Conservation (phyloP, 1,284 basidiomycete genomes). For the Puccinia hordei region DNA sequence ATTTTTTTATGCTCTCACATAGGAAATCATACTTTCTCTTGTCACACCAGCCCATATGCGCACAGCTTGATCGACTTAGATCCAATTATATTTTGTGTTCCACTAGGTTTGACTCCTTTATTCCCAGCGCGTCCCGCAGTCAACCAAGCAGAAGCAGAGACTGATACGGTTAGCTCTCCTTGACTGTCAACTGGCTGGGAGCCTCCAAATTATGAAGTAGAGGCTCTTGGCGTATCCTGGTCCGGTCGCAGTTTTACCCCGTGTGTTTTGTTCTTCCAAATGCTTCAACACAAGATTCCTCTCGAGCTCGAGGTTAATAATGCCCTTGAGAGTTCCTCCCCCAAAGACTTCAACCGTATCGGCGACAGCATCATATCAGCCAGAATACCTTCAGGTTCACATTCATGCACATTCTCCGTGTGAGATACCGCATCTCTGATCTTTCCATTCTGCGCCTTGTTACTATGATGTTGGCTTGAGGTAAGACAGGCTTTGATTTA, state of each 20-base stretch:
- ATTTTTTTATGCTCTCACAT: not conserved
- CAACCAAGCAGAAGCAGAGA: not conserved
- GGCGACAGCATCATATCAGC: not conserved
- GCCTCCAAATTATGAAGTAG: not conserved
- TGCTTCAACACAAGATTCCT: not conserved
- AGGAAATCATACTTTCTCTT: not conserved
- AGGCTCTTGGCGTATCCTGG: not conserved
- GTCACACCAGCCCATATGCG: not conserved
- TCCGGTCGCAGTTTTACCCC: not conserved
- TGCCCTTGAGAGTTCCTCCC: not conserved
- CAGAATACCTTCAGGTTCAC: not conserved
- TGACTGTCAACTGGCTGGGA: too few species aligned
- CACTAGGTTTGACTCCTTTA: slow-evolving; percentile 4
- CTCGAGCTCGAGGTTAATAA: not conserved
- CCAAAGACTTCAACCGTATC: not conserved
- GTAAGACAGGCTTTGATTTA: not conserved
- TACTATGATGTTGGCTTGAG: not conserved
- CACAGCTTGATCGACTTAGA: slow-evolving; percentile 3
- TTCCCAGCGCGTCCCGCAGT: slow-evolving; percentile 15
- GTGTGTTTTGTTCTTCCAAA: too few species aligned
- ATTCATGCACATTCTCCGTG: not conserved
- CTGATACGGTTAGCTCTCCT: not conserved
- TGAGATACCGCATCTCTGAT: not conserved
- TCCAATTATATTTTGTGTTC: slow-evolving; percentile 12
- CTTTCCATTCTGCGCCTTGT: slow-evolving; percentile 6